Base-by-base conservation (phyloP, 768 basidiomycete genomes). In the Xerocomus brunneocitrinus region DNA sequence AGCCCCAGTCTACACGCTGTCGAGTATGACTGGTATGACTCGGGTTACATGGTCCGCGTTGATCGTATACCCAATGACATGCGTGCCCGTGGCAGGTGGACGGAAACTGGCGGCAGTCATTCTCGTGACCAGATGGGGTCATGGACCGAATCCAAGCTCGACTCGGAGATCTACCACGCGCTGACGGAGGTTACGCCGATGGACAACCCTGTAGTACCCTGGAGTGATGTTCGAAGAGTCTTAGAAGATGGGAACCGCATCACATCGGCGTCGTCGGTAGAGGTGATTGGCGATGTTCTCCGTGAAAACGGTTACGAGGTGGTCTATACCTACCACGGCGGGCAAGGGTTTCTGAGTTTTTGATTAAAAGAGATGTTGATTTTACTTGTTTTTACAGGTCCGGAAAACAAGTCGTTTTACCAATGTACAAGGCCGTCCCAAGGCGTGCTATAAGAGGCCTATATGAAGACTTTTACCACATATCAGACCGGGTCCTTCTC, bases 11-110 rank as follows among this genome's bases (percentile, higher is more conserved):
- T 75, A 6, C 66, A 63, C 45, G 55, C 64, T 25, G 68, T 77
- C 28, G 66, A 73, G 40, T 76, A 75, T 54, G 35, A 39, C 1
- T 68, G 68, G 58, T 78, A 75, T 34, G 76, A 77, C 34, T 66
- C 71, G 4, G 16, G 39, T 6, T 49, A 50, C 14, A 35, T 68
- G 30, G 58, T 71, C 38, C 73, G 77, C 35, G 73, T 75, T 42
- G 74, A 77, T 58, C 54, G 34, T 28, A 58, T 76, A 38, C 66
- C 71, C 14, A 41, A 56, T 5, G 66, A 65, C 12, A 65, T 71
- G 64, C 69, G 67, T 38, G 45, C 31, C 1, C 69, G 73, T 40
- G 73, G 71, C 14, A 55, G 61, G 13, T 71, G 73, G 67, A 54
- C 24, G 2, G 40, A 57, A 22, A 2, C 22, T 5, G 54, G 60